Base-by-base conservation (phyloP, 495 filamentous ascomycete genomes). In the Podospora didyma region DNA sequence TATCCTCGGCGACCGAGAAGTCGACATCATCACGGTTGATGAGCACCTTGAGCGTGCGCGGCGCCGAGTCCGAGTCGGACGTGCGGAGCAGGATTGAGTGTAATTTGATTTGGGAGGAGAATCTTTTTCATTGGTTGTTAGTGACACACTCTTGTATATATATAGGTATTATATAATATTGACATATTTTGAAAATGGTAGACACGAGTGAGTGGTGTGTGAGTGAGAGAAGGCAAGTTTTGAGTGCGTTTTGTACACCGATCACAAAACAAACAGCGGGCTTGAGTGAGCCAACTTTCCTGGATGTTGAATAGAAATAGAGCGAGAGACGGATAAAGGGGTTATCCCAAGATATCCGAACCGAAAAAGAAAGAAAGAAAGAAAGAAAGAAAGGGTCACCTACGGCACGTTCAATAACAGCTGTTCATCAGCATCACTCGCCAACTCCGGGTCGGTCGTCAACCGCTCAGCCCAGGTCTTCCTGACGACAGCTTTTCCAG, bases 381-480 rank as follows among this genome's bases (percentile, higher is more conserved):
- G 37, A 47, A 20, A 59, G 58, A 49, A 41, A 39, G 51, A 39
- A 51, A 51, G 47, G 51, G 60, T 51, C 10, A 82, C 89, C 46
- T 75, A 97, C 93, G 94, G 95, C 20, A 97, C 81, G 64, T 87
- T 84, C 74, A 97, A 88, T 34, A 98, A 66, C n/a, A 98, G 58
- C 74, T 98, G 91, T 76, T 96, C 94, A 65, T 97, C 94, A 0
- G 86, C 84, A 68, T 93, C 89, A 57, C 91, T 96, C 66, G 77
- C 81, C 12, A 98, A 79, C 70, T 92, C 86, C 0, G 89, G 89
- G 59, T 85, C 74, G 10, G 79, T 68, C 24, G 85, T 70, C 55
- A 97, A 61, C 53, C 94, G 76, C 68, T 96, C 85, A 4, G 82
- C 78, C 92, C 92, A 97, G 45, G 90, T 88, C 74, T 98, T 98